phyloP scores from a whole-genome alignment of 345 rosid genomes.

The Brassica cretica region DNA sequence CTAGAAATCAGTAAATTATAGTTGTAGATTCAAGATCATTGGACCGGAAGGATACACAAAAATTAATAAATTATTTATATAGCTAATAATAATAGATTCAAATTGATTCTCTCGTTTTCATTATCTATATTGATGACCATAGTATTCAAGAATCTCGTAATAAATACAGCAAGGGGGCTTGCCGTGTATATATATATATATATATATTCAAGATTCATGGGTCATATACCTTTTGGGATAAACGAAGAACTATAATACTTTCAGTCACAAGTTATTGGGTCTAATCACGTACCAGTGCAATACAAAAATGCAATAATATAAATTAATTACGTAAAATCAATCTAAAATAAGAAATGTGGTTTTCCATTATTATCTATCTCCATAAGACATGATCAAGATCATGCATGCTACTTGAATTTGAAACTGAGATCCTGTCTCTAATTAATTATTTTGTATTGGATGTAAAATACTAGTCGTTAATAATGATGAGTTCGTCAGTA shows the following conservation, averaged over 20 bases:
- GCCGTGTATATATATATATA: background rate
- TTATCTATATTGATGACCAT: constrained; percentile 14
- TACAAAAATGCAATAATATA: constrained; percentile 6
- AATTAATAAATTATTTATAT: background rate
- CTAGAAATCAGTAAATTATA: background rate
- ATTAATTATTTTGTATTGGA: background rate
- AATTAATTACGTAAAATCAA: background rate
- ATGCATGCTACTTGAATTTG: constrained; percentile 4
- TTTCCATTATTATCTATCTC: background rate
- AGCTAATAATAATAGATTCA: background rate
- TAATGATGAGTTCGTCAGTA: constrained; percentile 9
- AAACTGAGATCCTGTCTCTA: constrained; percentile 12
- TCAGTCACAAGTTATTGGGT: constrained; percentile 2
- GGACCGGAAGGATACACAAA: background rate
- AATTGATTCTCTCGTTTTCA: constrained; percentile 17
- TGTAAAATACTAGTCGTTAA: background rate
- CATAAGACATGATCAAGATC: constrained; percentile 18
- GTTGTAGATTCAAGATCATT: background rate
- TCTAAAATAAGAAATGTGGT: constrained; percentile 3
- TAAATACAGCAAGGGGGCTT: background rate
- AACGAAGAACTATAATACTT: constrained; percentile 22
- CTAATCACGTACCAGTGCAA: constrained; percentile 32
- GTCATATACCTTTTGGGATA: constrained; percentile 38
- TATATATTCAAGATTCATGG: constrained; percentile 17
- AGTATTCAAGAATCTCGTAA: background rate